These are phyloP conservation scores for Oryza australiensis DNA, from an alignment of 176 grass and related monocot genomes.

Conservation along the genomic window DNA sequence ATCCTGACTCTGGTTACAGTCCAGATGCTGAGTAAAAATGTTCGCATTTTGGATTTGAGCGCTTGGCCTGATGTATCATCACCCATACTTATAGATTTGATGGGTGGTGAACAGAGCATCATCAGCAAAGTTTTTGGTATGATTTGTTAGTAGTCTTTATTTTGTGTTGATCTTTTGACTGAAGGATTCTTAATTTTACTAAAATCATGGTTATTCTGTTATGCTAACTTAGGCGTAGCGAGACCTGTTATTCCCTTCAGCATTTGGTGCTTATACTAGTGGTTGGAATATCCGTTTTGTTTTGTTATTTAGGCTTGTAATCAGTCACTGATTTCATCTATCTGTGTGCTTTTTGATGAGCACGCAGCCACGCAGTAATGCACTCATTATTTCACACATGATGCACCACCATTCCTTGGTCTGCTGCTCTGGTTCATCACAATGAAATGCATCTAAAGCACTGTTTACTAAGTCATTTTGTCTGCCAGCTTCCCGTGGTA, in stretches of 20 bases:
- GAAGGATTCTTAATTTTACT: neutral
- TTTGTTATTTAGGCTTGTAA: neutral
- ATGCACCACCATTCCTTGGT: no score
- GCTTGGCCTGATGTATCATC: constrained; percentile 57
- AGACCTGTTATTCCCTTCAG: neutral
- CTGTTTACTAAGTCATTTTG: no score
- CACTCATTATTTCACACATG: no score
- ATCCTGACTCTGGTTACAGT: constrained; percentile 99
- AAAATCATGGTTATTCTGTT: neutral
- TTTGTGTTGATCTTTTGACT: neutral
- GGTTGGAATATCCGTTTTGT: constrained; percentile 17
- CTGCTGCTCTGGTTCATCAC: no score
- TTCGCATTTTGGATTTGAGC: constrained; percentile 70
- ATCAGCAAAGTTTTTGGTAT: constrained; percentile 85
- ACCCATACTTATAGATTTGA: constrained; percentile 67
- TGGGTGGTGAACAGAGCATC: constrained; percentile 69
- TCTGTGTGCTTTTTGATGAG: no score
- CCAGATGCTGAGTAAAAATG: constrained; percentile 87
- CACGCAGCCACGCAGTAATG: no score
- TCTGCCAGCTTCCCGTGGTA: no score
- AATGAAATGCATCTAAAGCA: no score
- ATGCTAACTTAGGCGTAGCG: neutral
- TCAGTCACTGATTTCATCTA: no score
- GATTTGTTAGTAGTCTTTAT: constrained; percentile 33
- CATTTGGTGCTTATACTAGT: constrained; percentile 10